Evolutionary conservation across 352 stramenopile species (phyloP).

Genomic region (Pythium scleroteichum): DNA sequence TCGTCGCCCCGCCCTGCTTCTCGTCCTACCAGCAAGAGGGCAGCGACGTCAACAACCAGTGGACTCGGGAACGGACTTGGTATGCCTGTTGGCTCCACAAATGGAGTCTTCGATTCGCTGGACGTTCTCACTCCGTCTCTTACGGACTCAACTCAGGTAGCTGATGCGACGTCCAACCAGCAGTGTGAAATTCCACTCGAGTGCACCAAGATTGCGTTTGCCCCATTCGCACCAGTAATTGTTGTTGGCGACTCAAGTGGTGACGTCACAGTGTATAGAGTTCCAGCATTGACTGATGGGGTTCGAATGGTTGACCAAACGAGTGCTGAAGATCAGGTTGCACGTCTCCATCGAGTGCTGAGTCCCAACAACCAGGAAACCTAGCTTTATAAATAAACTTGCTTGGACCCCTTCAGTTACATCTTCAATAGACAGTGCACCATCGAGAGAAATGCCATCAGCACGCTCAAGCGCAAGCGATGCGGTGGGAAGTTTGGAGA

Average conservation of each 20-base stretch:
- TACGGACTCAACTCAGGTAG: neutral
- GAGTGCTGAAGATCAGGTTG: slow-evolving; percentile 54
- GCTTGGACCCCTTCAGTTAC: no score
- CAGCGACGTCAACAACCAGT: slow-evolving; percentile 7
- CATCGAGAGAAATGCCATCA: slow-evolving; percentile 12
- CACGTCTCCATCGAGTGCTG: slow-evolving; percentile 50
- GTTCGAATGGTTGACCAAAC: slow-evolving; percentile 18
- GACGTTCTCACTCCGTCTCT: slow-evolving; percentile 3
- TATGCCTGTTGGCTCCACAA: neutral
- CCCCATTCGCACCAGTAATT: slow-evolving; percentile 65
- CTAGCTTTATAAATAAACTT: slow-evolving; percentile 14
- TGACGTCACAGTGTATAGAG: slow-evolving; percentile 74
- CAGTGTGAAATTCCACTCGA: slow-evolving; percentile 46
- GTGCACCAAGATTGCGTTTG: slow-evolving; percentile 75
- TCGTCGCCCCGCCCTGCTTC: slow-evolving; percentile 24
- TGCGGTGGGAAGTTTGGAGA: neutral
- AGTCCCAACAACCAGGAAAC: slow-evolving; percentile 47
- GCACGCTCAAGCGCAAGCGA: slow-evolving; percentile 8
- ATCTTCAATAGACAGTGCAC: neutral
- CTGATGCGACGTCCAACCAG: slow-evolving; percentile 1
- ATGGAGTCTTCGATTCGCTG: slow-evolving; percentile 10
- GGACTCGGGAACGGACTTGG: neutral
- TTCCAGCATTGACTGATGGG: slow-evolving; percentile 39
- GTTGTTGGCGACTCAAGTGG: slow-evolving; percentile 77
- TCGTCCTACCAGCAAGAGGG: slow-evolving; percentile 16